Evolutionary conservation across 192 early-diverging fungal genomes (phyloP).

Genomic region (Diversispora eburnea): DNA sequence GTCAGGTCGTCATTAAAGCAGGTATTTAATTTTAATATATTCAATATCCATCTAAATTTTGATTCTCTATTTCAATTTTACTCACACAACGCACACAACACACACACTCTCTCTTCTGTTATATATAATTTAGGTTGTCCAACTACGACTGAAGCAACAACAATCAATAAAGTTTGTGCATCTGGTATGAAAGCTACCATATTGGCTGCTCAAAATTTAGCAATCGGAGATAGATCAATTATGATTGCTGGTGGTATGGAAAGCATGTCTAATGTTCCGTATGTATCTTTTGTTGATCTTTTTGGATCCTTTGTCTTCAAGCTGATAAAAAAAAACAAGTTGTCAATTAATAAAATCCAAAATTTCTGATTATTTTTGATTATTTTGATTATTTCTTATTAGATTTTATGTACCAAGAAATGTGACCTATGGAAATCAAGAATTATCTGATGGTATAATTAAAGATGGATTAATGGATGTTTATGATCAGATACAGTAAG

Average conservation of each 20-base stretch:
- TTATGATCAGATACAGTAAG: conserved; percentile 85
- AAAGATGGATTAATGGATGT: conserved; percentile 96
- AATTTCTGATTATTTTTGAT: background rate
- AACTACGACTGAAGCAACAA: conserved; percentile 84
- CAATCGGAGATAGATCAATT: conserved; percentile 69
- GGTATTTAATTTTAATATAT: conserved; percentile 26
- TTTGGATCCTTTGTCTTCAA: background rate
- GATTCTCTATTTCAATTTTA: too few relatives aligned
- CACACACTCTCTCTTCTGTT: background rate
- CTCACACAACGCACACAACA: too few relatives aligned
- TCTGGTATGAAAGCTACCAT: conserved; percentile 97
- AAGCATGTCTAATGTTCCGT: conserved; percentile 94
- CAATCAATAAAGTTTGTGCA: conserved; percentile 98
- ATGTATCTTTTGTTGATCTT: conserved; percentile 32
- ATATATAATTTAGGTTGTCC: conserved; percentile 45
- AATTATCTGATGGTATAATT: conserved; percentile 80
- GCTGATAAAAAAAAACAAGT: too few relatives aligned
- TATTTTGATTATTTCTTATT: background rate
- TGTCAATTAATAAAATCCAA: background rate
- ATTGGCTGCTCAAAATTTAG: conserved; percentile 82
- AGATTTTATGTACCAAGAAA: conserved; percentile 62
- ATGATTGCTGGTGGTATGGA: conserved; percentile 97
- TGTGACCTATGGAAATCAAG: conserved; percentile 76
- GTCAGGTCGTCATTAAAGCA: conserved; percentile 85
- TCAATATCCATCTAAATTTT: background rate